phyloP scores from a whole-genome alignment of 345 rosid species.

The Chamaenerion angustifolium region DNA sequence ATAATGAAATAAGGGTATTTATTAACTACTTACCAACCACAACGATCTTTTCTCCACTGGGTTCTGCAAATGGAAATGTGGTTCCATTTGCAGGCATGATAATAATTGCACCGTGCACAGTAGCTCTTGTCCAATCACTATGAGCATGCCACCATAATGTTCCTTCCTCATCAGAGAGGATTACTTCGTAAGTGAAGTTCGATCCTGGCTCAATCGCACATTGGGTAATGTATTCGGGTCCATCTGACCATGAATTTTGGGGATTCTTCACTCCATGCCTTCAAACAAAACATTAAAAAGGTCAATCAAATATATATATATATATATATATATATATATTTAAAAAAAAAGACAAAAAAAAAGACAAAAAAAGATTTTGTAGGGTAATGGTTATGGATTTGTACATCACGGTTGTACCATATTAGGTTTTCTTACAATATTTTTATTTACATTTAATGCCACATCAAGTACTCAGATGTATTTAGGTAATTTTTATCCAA shows the following conservation, averaged over 20 bases:
- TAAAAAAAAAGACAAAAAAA: too few relatives aligned
- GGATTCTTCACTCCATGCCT: conserved; percentile 20
- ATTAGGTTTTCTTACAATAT: too few relatives aligned
- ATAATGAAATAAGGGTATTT: too few relatives aligned
- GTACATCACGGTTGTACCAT: too few relatives aligned
- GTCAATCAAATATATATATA: too few relatives aligned
- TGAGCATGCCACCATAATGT: conserved; percentile 33
- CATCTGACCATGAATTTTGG: conserved; percentile 16
- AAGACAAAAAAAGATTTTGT: too few relatives aligned
- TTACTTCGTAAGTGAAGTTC: conserved; percentile 12
- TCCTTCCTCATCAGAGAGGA: conserved; percentile 20
- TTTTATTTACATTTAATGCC: too few relatives aligned
- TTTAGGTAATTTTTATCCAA: too few relatives aligned
- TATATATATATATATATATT: too few relatives aligned
- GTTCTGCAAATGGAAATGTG: conserved; percentile 12
- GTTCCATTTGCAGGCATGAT: conserved; percentile 12
- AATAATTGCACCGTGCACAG: conserved; percentile 23
- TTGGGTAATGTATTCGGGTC: conserved; percentile 14
- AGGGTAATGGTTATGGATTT: too few relatives aligned
- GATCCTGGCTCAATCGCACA: conserved; percentile 6
- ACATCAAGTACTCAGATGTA: too few relatives aligned
- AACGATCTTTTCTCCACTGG: conserved; percentile 7
- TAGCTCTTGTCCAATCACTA: conserved; percentile 23
- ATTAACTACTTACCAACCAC: conserved; percentile 3
- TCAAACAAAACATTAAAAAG: background rate